Conservation (phyloP, 2,329 filamentous ascomycete species). For the Cercospora berteroae region DNA sequence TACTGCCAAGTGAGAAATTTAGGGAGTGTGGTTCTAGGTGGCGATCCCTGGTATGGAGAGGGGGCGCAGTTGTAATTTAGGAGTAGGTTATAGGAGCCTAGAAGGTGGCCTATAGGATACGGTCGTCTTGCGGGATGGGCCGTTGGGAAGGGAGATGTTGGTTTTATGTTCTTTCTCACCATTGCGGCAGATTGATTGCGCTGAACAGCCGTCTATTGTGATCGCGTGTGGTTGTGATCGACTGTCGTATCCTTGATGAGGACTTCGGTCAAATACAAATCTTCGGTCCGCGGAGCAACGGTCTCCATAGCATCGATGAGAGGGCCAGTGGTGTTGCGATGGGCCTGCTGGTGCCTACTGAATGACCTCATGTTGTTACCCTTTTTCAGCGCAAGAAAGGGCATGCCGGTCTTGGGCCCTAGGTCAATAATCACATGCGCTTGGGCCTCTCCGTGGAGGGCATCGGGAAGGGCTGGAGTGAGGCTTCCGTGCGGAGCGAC, state of each 20-base stretch:
- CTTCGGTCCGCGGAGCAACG: background rate
- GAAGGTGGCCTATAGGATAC: background rate
- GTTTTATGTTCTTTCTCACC: background rate
- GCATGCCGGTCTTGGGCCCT: background rate
- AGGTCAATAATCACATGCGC: background rate
- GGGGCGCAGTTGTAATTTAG: background rate
- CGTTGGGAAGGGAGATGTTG: background rate
- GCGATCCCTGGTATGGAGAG: background rate
- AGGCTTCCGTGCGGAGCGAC: background rate
- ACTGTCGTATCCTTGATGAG: background rate
- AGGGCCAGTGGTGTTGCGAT: background rate
- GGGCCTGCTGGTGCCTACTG: background rate
- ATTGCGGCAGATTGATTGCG: background rate
- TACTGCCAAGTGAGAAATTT: background rate
- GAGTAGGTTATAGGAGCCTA: background rate
- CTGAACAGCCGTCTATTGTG: background rate
- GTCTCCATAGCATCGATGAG: background rate
- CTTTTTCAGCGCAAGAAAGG: background rate
- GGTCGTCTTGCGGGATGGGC: background rate
- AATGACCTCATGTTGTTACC: background rate
- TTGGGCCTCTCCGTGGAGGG: background rate
- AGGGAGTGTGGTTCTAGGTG: background rate
- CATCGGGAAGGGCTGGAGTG: background rate
- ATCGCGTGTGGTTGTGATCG: background rate
- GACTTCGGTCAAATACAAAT: background rate